Evolutionary conservation across 2,329 filamentous ascomycete species (phyloP).

Genomic region (Fusarium dimerum): DNA sequence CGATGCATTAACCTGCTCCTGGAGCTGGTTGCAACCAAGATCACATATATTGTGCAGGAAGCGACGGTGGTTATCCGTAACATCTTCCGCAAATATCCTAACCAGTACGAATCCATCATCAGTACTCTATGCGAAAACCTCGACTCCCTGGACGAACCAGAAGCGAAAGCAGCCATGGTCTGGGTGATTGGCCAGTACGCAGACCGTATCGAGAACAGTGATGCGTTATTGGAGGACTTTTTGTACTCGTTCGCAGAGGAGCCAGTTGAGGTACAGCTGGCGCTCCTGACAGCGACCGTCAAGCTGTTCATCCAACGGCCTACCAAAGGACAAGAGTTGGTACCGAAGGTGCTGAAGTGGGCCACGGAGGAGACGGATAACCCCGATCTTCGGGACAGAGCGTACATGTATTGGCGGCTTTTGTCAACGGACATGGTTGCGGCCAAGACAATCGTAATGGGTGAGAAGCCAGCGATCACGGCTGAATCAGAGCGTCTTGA

Average conservation of each 20-base stretch:
- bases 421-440: slow-evolving; percentile 87
- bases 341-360: slow-evolving; percentile 96
- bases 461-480: slow-evolving; percentile 93
- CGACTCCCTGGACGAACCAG: slow-evolving; percentile 93
- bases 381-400: slow-evolving; percentile 89
- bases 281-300: slow-evolving; percentile 91
- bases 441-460: slow-evolving; percentile 91
- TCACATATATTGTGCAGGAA: slow-evolving; percentile 98
- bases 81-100: slow-evolving; percentile 98
- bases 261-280: slow-evolving; percentile 91
- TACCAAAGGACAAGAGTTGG: slow-evolving; percentile 89
- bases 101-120: slow-evolving; percentile 98
- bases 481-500: slow-evolving; percentile 95
- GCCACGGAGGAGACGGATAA: slow-evolving; percentile 99
- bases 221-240: slow-evolving; percentile 92
- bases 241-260: slow-evolving; percentile 92
- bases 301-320: slow-evolving; percentile 97
- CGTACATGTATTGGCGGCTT: slow-evolving; percentile 99
- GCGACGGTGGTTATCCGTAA: slow-evolving; percentile 98
- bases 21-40: slow-evolving; percentile 94
- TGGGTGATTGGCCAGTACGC: slow-evolving; percentile 99
- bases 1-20: slow-evolving; percentile 91
- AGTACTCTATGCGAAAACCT: slow-evolving; percentile 93
- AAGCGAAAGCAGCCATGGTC: slow-evolving; percentile 97
- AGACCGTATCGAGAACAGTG: slow-evolving; percentile 94